phyloP scores from a whole-genome alignment of 1,284 basidiomycete genomes.

The Boletus sp. region DNA sequence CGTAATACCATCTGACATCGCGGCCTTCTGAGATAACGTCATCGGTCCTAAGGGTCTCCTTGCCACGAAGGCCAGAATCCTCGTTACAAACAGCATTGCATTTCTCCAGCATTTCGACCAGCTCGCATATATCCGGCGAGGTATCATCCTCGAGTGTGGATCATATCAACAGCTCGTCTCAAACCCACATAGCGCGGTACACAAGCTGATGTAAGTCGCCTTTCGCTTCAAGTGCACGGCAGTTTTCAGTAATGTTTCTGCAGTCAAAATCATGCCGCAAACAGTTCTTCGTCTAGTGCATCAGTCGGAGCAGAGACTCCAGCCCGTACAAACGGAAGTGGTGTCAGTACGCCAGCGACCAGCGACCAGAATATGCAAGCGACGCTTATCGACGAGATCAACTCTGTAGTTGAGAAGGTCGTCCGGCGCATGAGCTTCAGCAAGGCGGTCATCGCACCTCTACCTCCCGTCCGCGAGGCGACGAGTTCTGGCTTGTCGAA shows the following conservation, averaged over 20 bases:
- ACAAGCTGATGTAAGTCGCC: constrained; percentile 71
- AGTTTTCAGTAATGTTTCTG: neutral
- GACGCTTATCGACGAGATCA: constrained; percentile 20
- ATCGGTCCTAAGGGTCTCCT: constrained; percentile 88
- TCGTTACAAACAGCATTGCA: constrained; percentile 89
- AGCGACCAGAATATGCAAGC: constrained; percentile 14
- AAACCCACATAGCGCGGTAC: constrained; percentile 66
- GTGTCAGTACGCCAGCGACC: constrained; percentile 39
- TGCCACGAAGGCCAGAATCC: constrained; percentile 78
- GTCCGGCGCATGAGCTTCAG: constrained; percentile 42
- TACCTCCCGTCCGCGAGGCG: constrained; percentile 37
- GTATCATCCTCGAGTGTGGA: constrained; percentile 81
- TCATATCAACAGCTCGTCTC: constrained; percentile 63
- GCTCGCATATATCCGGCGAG: constrained; percentile 76
- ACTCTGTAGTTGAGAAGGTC: constrained; percentile 19
- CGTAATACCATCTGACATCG: neutral
- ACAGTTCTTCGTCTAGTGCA: constrained; percentile 39
- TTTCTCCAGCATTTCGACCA: constrained; percentile 81
- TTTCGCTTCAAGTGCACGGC: neutral
- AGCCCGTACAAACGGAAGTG: constrained; percentile 39
- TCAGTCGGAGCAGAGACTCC: constrained; percentile 56
- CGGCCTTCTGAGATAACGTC: constrained; percentile 61
- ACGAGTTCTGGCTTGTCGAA: constrained; percentile 51
- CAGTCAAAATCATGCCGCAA: constrained; percentile 30
- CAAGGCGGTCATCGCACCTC: constrained; percentile 40